Base-by-base conservation (phyloP, 1,139 yeast species). In the Hansenula sp. region DNA sequence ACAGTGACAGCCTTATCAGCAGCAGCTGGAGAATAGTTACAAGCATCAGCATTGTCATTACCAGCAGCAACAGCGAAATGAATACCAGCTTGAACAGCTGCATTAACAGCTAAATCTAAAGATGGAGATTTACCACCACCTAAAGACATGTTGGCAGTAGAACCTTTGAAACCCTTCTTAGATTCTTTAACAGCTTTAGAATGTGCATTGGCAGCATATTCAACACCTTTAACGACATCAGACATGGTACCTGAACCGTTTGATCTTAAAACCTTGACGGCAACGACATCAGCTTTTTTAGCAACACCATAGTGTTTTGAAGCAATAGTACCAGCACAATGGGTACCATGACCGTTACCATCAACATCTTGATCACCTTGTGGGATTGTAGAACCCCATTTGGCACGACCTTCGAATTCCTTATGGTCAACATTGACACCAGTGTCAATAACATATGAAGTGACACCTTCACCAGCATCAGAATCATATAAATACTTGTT, bases 361-460 rank as follows among this genome's bases (percentile, higher is more conserved):
- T 92, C 97, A 39, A 69, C 61, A 57, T 90, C 96, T 37, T 71
- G 73, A 60, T 90, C 96, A 52, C 88, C 92, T 35, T 66, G 59
- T 42, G 97, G 96, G 51, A 92, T 74, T 35, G 97, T 89, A 56
- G 82, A 77, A 56, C 97, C 97, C 97, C 97, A 90, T 36, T 57
- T 60, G 48, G 97, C 98, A 66, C 98, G 84, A 47, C 96, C 96
- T 42, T 73, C 90, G 58, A 90, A 89, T 59, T 89, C 95, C 42
- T 69, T 75, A 65, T 89, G 97, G 45, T 75, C 71, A 42, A 83
- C 71, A 58, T 85, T 83, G 63, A 90, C 75, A 69, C 97, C 97
- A 35, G 97, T 90, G 68, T 90, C 97, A 56, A 90, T 82, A 45
- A 90, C 84, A 43, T 69, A 70, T n/a, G 96, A 79, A 34, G 95